phyloP scores from a whole-genome alignment of 2,329 filamentous ascomycete species.

The Colletotrichum sp. region DNA sequence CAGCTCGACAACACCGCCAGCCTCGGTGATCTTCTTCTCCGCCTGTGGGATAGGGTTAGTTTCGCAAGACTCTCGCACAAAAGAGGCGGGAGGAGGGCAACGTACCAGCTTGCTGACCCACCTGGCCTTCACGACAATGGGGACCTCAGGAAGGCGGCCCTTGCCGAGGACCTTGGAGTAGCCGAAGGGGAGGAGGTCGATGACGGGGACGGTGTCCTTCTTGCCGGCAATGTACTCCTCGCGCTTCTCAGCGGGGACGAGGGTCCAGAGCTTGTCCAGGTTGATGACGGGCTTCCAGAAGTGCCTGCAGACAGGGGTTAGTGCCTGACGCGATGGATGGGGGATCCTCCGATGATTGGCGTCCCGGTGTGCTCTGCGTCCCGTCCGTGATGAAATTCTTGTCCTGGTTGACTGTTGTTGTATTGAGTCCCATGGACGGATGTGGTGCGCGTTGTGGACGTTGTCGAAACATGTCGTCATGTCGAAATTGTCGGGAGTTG shows the following conservation, averaged over 20 bases:
- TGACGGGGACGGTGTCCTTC: constrained; percentile 92
- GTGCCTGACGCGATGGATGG: neutral
- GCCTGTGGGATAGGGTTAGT: constrained; percentile 47
- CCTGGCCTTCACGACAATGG: constrained; percentile 91
- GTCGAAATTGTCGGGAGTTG: neutral
- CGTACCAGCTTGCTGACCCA: constrained; percentile 83
- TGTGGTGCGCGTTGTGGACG: neutral
- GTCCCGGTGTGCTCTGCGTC: neutral
- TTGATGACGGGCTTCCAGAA: constrained; percentile 99
- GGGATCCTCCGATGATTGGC: neutral
- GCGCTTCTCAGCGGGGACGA: constrained; percentile 91
- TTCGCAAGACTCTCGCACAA: neutral
- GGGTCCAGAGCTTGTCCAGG: constrained; percentile 98
- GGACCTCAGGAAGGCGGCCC: constrained; percentile 91
- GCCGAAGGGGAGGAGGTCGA: constrained; percentile 95
- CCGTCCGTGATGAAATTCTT: neutral
- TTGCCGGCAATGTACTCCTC: constrained; percentile 88
- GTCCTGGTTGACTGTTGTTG: neutral
- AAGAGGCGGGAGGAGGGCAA: neutral
- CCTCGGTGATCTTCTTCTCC: constrained; percentile 98
- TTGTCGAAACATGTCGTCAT: neutral
- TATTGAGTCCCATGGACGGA: too few relatives aligned
- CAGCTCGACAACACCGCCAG: constrained; percentile 94
- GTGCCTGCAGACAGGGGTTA: constrained; percentile 51
- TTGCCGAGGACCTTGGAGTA: constrained; percentile 99